Percentiles rank a stretch among this genome's conserved stretches.
Conservation (phyloP, 2,329 filamentous ascomycete genomes). For the Clonostachys solani region DNA sequence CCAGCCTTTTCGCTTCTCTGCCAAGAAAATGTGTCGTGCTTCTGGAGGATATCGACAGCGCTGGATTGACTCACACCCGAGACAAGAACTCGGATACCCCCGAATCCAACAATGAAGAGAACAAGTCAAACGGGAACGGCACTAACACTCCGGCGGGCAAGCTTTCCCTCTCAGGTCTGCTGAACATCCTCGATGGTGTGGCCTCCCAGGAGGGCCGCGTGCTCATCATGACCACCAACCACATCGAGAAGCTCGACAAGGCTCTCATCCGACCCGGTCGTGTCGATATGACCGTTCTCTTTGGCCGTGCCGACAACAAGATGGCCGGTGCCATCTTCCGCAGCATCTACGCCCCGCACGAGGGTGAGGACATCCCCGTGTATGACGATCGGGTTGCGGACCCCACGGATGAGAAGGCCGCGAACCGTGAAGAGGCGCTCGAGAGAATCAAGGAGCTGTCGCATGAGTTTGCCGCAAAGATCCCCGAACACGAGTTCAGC, state of each 20-base stretch:
- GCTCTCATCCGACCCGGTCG: conserved; percentile 60
- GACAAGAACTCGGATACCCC: conserved; percentile 21
- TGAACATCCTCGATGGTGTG: conserved; percentile 78
- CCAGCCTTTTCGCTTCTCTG: conserved; percentile 60
- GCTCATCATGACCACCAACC: conserved; percentile 64
- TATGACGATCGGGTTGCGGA: background rate
- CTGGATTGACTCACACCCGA: conserved; percentile 61
- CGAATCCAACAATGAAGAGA: conserved; percentile 4
- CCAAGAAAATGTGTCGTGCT: conserved; percentile 69
- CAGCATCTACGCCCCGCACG: conserved; percentile 52
- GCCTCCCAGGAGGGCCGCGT: conserved; percentile 60
- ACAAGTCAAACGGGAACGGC: background rate
- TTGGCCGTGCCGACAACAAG: conserved; percentile 45
- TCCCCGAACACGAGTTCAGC: conserved; percentile 53
- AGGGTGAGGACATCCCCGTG: conserved; percentile 16
- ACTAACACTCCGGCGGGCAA: conserved; percentile 11
- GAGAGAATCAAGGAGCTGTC: conserved; percentile 41
- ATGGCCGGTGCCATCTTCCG: conserved; percentile 53
- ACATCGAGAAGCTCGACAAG: conserved; percentile 56
- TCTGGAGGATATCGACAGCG: conserved; percentile 73
- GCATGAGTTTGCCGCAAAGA: conserved; percentile 37
- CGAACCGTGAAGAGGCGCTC: conserved; percentile 21
- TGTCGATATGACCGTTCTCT: conserved; percentile 56
- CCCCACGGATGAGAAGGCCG: conserved; percentile 14
- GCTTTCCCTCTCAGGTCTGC: conserved; percentile 69